Evolutionary conservation across 345 rosid species (phyloP), one percentile per base, ranked within the genome.

Genomic region (Citrus australasica): DNA sequence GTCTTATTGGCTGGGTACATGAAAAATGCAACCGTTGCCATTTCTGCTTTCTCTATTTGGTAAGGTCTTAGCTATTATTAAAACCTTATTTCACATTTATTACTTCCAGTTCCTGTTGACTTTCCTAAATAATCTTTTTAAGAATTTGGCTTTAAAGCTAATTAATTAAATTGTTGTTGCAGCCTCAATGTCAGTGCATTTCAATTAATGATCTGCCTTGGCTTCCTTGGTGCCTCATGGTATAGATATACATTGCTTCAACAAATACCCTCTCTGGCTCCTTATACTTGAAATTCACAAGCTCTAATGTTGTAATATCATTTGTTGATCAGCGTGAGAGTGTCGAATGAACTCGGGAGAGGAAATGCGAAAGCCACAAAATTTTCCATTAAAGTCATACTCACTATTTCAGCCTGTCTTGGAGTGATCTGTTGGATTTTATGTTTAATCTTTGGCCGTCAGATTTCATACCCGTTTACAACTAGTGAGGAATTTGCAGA

Each of bases 21-120:
- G 90, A 38, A 80, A 51, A 83, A 90, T 84, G 98, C 97, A 0
- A 76, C 84, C 0, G 42, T 85, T 48, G 84, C 87, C 30, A 90
- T 95, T 68, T 86, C 94, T 63, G 98, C 98, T 10, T 90, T 95
- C 84, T 90, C 98, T 68, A 88, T 94, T 74, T 94, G 98, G 98
- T 94, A 89, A 79, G 82, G 35, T 22, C 40, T 35, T 66, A 1
- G 51, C 35, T 7, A 6, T 16, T 32, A 2, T 19, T 21, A 33
- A 66, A 30, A 65, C 17, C 40, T 66, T 37, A 46, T 46, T 46
- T 35, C 9, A 8, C 51, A 67, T 7, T 25, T 21, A 48, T 2
- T 30, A 19, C 33, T 16, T 55, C 16, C 17, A 46, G 51, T 56
- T 24, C 24, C 22, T 2, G 19, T 30, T 64, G 8, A 33, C 7